Base-by-base conservation (phyloP, 208 protist genomes). In the Balamuthia mandrillaris region DNA sequence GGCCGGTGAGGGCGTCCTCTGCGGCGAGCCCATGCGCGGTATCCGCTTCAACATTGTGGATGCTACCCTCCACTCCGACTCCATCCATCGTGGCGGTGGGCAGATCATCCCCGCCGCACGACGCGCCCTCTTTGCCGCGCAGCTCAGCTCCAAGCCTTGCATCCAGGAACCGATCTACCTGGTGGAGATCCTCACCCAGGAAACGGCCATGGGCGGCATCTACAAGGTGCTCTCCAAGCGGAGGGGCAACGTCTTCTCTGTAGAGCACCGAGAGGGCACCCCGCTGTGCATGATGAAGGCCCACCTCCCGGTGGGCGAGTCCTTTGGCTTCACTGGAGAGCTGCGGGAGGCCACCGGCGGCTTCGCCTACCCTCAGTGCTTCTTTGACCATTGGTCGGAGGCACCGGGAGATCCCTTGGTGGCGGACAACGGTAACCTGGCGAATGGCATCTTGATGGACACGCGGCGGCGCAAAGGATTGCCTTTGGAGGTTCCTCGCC, bases 301-400 rank as follows among this genome's bases (percentile, higher is more conserved):
- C 52, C 56, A 93, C 44, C 61, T 95, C 6, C 92, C 93, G 31
- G 92, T 95, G 21, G 27, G 37, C 37, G 90, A 95, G 77, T 95
- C 93, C 5, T 95, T 95, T 60, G 91, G 91, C 45, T 95, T 95
- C 87, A 90, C 65, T 44, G 65, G 74, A 14, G 87, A 91, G 52
- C 89, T 95, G 2, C 41, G 91, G 37, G 27, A 54, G 14, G 52
- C 81, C 21, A 95, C 93, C n/a, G 84, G 81, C 24, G 93, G 93
- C 70, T 41, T 92, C 60, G 93, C 93, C 37, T 95, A 95, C 89
- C 90, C 88, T 24, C 92, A 94, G 81, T 87, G 61, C 29, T 79
- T 88, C 1, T 94, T 95, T 45, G 86, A 93, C 45, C 93, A 95
- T 54, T 95, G 91, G 86, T 60, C 42, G 31, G 7, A 89, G 10